These are phyloP conservation scores for Barbarea vulgaris DNA, from an alignment of 345 rosid species.

Conservation along the genomic window DNA sequence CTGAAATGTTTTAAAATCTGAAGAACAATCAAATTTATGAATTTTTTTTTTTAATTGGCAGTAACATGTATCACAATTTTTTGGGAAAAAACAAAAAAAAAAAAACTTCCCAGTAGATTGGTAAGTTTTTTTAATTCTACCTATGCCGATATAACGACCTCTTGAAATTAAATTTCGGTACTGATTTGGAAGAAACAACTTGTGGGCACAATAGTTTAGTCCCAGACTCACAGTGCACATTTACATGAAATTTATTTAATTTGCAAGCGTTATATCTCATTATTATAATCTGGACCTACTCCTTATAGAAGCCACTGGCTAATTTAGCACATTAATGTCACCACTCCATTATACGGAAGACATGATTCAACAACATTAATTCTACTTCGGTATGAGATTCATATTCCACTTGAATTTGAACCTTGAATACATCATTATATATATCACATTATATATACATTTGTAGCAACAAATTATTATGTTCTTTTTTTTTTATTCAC, in stretches of 20 bases:
- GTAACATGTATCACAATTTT: background rate
- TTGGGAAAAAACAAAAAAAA: no score
- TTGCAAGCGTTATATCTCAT: background rate
- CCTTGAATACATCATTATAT: background rate
- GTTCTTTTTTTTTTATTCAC: background rate
- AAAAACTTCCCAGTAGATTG: background rate
- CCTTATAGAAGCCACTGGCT: background rate
- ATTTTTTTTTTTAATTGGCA: background rate
- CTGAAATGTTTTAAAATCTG: background rate
- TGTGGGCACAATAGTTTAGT: slow-evolving; percentile 12
- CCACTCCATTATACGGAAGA: slow-evolving; percentile 21
- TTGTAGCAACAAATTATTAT: background rate
- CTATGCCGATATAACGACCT: background rate
- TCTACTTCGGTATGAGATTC: background rate
- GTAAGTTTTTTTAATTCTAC: slow-evolving; percentile 24
- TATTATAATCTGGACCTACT: slow-evolving; percentile 24
- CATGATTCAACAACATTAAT: slow-evolving; percentile 19
- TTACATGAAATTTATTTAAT: slow-evolving; percentile 34
- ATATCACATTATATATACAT: background rate
- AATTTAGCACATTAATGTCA: slow-evolving; percentile 27
- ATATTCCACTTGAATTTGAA: background rate
- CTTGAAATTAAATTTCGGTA: slow-evolving; percentile 6
- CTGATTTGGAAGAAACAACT: slow-evolving; percentile 13
- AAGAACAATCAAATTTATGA: background rate
- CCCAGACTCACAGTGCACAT: slow-evolving; percentile 17